phyloP scores from a whole-genome alignment of 225 moss, liverwort and hornwort species.

The Polytrichum formosum region DNA sequence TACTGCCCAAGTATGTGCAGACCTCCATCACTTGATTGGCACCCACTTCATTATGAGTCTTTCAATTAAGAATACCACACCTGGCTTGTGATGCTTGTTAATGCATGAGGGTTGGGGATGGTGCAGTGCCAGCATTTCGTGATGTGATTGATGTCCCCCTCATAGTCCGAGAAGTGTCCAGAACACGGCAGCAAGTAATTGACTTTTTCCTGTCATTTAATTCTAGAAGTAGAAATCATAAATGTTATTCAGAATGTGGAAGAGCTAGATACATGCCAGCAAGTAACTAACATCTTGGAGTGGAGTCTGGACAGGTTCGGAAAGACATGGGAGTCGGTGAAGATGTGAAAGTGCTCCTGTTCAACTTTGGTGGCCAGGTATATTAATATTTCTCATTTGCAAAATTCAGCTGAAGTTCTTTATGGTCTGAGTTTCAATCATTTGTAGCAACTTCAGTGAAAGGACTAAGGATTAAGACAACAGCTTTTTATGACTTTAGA shows the following conservation, averaged over 20 bases:
- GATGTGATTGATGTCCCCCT: constrained; percentile 89
- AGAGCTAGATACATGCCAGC: not conserved
- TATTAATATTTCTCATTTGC: too few relatives aligned
- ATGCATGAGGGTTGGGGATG: constrained; percentile 9
- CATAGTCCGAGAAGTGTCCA: constrained; percentile 69
- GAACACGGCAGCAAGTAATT: constrained; percentile 65
- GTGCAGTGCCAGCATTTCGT: constrained; percentile 91
- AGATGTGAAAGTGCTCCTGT: constrained; percentile 63
- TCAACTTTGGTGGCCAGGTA: constrained; percentile 98
- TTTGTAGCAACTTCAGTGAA: too few relatives aligned
- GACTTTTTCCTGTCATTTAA: not conserved
- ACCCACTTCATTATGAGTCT: not conserved
- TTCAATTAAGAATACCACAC: too few relatives aligned
- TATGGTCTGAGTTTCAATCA: too few relatives aligned
- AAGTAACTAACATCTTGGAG: not conserved
- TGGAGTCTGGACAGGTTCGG: constrained; percentile 51
- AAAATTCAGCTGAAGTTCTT: too few relatives aligned
- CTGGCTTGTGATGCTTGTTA: not conserved
- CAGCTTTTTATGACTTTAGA: too few relatives aligned
- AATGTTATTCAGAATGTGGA: too few relatives aligned
- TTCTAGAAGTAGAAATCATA: too few relatives aligned
- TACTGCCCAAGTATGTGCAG: constrained; percentile 66
- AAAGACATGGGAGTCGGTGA: constrained; percentile 59
- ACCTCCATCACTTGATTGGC: constrained; percentile 11
- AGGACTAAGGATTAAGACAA: too few relatives aligned